Evolutionary conservation across 2,329 filamentous ascomycete genomes (phyloP).

Genomic region (Penicillium brasilianum): DNA sequence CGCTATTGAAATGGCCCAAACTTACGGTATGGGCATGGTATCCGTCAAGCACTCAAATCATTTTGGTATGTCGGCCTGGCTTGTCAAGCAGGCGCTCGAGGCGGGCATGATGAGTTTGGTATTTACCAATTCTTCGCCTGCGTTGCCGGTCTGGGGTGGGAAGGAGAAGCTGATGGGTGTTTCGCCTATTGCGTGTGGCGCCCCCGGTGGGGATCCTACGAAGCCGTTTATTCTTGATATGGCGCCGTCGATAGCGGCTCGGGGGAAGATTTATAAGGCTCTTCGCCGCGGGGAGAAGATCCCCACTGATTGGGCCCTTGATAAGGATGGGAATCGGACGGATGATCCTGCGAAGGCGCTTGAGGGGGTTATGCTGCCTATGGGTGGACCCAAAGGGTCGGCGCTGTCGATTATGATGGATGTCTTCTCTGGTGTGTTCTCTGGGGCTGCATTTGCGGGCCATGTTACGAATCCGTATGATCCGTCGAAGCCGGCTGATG

Average conservation of each 20-base stretch:
- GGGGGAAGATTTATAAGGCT: constrained; percentile 55
- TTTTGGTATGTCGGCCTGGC: constrained; percentile 82
- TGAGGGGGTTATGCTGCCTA: constrained; percentile 80
- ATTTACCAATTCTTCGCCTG: constrained; percentile 74
- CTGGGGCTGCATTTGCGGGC: constrained; percentile 77
- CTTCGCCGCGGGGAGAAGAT: constrained; percentile 50
- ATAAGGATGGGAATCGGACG: constrained; percentile 70
- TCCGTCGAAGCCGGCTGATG: constrained; percentile 68
- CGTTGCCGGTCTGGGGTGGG: constrained; percentile 73
- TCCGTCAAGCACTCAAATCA: constrained; percentile 78
- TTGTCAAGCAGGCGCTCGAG: constrained; percentile 77
- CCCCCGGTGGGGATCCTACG: constrained; percentile 63
- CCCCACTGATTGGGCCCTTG: constrained; percentile 70
- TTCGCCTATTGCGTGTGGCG: constrained; percentile 74
- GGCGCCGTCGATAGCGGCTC: constrained; percentile 52
- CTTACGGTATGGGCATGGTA: constrained; percentile 73
- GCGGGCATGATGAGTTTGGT: constrained; percentile 72
- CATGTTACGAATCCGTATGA: constrained; percentile 79
- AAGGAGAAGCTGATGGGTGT: constrained; percentile 73
- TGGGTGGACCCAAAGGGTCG: constrained; percentile 83
- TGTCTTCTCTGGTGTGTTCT: constrained; percentile 78
- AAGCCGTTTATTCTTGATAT: constrained; percentile 62
- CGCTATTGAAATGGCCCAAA: constrained; percentile 70
- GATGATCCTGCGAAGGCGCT: constrained; percentile 74
- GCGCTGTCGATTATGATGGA: constrained; percentile 85